These are phyloP conservation scores for Candida insectorum DNA, from an alignment of 805 yeast species.

Conservation along the genomic window DNA sequence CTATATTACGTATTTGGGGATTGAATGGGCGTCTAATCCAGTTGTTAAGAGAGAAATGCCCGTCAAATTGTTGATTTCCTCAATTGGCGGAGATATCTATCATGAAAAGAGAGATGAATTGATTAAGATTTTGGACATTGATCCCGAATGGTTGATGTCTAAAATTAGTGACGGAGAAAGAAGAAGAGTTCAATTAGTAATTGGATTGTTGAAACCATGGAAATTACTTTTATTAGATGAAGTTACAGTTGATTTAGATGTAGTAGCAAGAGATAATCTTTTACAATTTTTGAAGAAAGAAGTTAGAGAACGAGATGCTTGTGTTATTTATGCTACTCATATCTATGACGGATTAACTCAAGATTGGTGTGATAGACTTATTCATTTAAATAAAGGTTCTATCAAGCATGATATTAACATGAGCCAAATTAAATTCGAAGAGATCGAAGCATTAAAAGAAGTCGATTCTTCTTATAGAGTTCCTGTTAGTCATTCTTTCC, in stretches of 20 bases:
- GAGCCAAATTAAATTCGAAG: constrained; percentile 25
- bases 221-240: constrained; percentile 83
- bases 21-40: constrained; percentile 95
- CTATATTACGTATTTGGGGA: constrained; percentile 79
- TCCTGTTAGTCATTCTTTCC: constrained; percentile 50
- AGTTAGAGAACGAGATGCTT: constrained; percentile 63
- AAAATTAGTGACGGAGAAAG: constrained; percentile 92
- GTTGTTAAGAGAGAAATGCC: constrained; percentile 90
- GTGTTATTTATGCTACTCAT: constrained; percentile 92
- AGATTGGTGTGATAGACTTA: constrained; percentile 78
- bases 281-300: constrained; percentile 71
- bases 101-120: constrained; percentile 75
- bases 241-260: constrained; percentile 95
- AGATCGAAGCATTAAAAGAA: constrained; percentile 10
- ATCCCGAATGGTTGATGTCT: constrained; percentile 89
- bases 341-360: constrained; percentile 90
- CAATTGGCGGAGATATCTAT: constrained; percentile 68
- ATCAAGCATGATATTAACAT: constrained; percentile 36
- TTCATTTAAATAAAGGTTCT: constrained; percentile 73
- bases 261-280: constrained; percentile 76
- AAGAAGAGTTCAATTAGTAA: constrained; percentile 86
- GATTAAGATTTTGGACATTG: constrained; percentile 77
- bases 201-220: constrained; percentile 95
- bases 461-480: constrained; percentile 24
- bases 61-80: constrained; percentile 70